Evolutionary conservation across 441 rosid species (phyloP).

Genomic region (Populus hybrid): DNA sequence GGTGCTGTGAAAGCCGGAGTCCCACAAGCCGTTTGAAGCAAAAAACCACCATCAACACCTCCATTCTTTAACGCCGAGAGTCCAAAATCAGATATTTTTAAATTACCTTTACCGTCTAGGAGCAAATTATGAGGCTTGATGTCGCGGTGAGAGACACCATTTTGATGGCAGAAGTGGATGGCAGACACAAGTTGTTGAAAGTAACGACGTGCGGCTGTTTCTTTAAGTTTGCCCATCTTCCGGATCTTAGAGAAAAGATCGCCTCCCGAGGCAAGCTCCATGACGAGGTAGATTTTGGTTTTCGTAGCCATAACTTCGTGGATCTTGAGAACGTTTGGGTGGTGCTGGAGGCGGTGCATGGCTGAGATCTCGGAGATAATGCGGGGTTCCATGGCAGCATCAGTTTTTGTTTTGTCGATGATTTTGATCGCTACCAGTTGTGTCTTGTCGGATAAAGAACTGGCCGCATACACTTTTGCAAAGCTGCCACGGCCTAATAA

Average conservation of each 20-base stretch:
- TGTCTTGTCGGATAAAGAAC: constrained; percentile 41
- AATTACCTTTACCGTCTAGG: constrained; percentile 50
- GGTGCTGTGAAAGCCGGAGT: constrained; percentile 86
- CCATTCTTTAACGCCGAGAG: constrained; percentile 68
- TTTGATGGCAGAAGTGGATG: constrained; percentile 68
- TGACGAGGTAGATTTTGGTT: constrained; percentile 70
- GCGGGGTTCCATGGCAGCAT: constrained; percentile 56
- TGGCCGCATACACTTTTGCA: constrained; percentile 63
- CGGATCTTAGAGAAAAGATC: constrained; percentile 55
- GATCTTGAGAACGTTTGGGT: constrained; percentile 74
- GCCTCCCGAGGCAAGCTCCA: constrained; percentile 79
- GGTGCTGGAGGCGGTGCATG: constrained; percentile 74
- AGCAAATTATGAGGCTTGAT: constrained; percentile 83
- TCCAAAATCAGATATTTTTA: constrained; percentile 79
- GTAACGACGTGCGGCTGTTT: constrained; percentile 52
- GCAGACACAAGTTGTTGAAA: constrained; percentile 81
- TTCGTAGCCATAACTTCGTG: constrained; percentile 89
- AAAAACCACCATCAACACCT: constrained; percentile 17
- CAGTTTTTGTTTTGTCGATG: constrained; percentile 29
- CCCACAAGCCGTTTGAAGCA: constrained; percentile 81
- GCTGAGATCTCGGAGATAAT: constrained; percentile 71
- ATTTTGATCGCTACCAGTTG: constrained; percentile 30
- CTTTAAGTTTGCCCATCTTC: constrained; percentile 48
- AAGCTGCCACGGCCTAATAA: constrained; percentile 71
- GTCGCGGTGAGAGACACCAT: constrained; percentile 82